A percentile compares a stretch with the other conserved stretches of the same genome.
These are phyloP conservation scores for Eucalyptus curtisii DNA, from an alignment of 345 rosid species.

Conservation along the genomic window DNA sequence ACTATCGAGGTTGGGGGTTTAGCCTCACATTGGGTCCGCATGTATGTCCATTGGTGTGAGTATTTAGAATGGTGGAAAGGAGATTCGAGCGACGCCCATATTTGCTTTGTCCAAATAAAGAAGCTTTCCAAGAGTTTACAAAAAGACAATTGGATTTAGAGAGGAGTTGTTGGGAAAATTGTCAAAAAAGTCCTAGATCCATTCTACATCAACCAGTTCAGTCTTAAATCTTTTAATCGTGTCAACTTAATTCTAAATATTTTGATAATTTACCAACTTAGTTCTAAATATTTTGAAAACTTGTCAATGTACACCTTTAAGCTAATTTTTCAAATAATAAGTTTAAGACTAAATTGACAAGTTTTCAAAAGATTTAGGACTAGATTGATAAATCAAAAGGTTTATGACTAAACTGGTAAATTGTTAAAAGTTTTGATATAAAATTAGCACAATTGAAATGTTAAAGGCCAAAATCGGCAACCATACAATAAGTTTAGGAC, in stretches of 20 bases:
- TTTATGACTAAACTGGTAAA: too few relatives aligned
- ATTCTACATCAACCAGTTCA: accelerated
- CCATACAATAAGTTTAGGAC: accelerated
- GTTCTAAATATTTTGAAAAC: accelerated
- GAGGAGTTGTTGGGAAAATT: neutral
- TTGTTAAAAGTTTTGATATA: accelerated
- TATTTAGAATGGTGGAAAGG: neutral
- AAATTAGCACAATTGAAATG: neutral
- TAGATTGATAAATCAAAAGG: too few relatives aligned
- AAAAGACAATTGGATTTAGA: neutral
- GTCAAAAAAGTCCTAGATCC: too few relatives aligned
- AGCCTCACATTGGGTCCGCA: neutral
- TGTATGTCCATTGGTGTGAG: too few relatives aligned
- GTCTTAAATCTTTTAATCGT: accelerated
- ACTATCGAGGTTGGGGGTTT: neutral
- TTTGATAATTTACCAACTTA: too few relatives aligned
- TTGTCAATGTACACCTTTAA: neutral
- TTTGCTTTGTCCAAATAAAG: neutral
- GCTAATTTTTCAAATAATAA: too few relatives aligned
- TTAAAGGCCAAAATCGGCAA: accelerated
- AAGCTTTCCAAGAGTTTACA: neutral
- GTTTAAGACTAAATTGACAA: too few relatives aligned
- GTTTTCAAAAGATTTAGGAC: too few relatives aligned
- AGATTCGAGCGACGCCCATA: neutral
- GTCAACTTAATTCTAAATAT: accelerated